These are phyloP conservation scores for Alternaria atra DNA, from an alignment of 2,329 filamentous ascomycete species.

Conservation along the genomic window DNA sequence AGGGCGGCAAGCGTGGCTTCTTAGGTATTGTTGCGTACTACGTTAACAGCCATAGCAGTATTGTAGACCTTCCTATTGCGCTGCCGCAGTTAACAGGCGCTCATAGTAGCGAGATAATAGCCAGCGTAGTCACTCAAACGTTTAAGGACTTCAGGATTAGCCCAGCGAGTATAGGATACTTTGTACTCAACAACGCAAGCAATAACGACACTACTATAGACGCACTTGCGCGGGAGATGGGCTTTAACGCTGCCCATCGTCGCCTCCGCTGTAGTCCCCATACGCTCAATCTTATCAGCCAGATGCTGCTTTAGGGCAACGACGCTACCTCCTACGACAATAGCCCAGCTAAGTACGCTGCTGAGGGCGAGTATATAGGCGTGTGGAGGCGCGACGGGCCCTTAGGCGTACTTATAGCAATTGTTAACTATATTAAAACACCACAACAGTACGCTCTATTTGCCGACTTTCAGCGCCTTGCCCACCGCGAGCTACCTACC, in stretches of 20 bases:
- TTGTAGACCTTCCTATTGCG: slow-evolving; percentile 14
- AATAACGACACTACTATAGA: not conserved
- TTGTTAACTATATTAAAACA: slow-evolving; percentile 16
- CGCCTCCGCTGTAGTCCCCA: slow-evolving; percentile 7
- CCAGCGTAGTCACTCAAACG: not conserved
- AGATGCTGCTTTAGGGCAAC: not conserved
- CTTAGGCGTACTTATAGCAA: slow-evolving; percentile 4
- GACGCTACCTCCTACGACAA: slow-evolving; percentile 4
- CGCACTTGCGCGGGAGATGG: not conserved
- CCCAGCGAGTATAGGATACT: not conserved
- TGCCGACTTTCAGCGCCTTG: not conserved
- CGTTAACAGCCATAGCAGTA: not conserved
- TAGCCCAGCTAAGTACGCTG: not conserved
- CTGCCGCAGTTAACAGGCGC: slow-evolving; percentile 9
- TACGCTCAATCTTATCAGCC: slow-evolving; percentile 7
- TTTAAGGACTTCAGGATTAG: not conserved
- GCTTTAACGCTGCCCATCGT: not conserved
- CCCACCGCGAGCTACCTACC: no score
- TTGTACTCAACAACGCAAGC: not conserved
- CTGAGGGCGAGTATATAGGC: not conserved
- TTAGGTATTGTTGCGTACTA: slow-evolving; percentile 9
- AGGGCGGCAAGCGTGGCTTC: slow-evolving; percentile 9
- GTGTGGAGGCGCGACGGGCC: slow-evolving; percentile 1
- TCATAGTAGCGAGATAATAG: slow-evolving; percentile 7
- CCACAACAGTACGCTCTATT: slow-evolving; percentile 11